Percentiles rank a stretch among this genome's conserved stretches.
phyloP scores from a whole-genome alignment of 306 rosid genomes.

The Castanopsis chinensis region DNA sequence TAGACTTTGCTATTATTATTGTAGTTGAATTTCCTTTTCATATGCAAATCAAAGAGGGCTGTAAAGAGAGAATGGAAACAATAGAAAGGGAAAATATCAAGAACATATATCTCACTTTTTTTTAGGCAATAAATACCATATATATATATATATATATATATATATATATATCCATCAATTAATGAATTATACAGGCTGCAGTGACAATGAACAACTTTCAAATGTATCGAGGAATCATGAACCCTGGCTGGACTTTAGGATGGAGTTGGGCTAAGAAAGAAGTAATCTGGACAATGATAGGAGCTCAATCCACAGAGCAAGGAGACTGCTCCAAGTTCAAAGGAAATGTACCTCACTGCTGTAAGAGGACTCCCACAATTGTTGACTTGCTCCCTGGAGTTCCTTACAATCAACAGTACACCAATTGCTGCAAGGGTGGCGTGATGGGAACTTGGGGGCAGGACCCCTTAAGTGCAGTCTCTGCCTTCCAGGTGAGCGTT shows the following conservation, averaged over 20 bases:
- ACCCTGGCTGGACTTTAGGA: conserved; percentile 72
- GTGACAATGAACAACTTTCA: conserved; percentile 81
- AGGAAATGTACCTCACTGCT: conserved; percentile 61
- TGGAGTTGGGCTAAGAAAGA: conserved; percentile 88
- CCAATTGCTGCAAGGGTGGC: conserved; percentile 74
- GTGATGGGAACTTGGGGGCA: conserved; percentile 74
- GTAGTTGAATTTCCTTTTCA: background rate
- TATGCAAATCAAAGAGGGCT: background rate
- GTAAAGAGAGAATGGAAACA: background rate
- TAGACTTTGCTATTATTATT: too few species aligned
- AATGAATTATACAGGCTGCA: conserved; percentile 47
- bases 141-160: too few species aligned
- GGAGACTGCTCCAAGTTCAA: conserved; percentile 79
- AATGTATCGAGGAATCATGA: conserved; percentile 56
- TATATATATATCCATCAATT: background rate
- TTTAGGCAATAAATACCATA: background rate
- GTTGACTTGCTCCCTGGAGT: conserved; percentile 73
- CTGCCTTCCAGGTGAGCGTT: conserved; percentile 74
- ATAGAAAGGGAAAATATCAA: background rate
- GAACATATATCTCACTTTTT: background rate
- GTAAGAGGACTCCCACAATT: conserved; percentile 61
- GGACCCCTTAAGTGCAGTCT: conserved; percentile 59
- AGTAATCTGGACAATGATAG: conserved; percentile 66
- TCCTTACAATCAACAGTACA: conserved; percentile 67
- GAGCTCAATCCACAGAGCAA: conserved; percentile 84